Conservation (phyloP, 495 filamentous ascomycete genomes). For the Aspergillus olivimuriae region DNA sequence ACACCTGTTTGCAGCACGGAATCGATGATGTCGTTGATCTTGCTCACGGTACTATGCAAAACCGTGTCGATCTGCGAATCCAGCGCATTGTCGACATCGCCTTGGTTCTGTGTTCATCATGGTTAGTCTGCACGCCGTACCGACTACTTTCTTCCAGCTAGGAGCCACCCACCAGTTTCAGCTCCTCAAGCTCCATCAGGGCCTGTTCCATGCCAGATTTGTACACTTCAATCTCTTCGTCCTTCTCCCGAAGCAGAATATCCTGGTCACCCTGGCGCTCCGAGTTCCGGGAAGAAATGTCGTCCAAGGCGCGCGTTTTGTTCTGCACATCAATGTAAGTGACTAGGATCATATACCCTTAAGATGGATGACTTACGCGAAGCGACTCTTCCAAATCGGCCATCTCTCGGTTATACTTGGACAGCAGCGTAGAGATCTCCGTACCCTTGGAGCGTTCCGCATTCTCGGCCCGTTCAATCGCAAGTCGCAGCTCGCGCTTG, state of each 20-base stretch:
- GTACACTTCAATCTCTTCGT: conserved; percentile 94
- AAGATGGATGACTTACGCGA: conserved; percentile 38
- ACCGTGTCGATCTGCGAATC: conserved; percentile 89
- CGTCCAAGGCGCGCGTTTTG: conserved; percentile 86
- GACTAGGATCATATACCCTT: not conserved
- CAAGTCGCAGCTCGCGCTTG: conserved; percentile 92
- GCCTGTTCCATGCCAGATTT: conserved; percentile 97
- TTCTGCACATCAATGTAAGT: conserved; percentile 33
- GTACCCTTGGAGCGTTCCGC: conserved; percentile 86
- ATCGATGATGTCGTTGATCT: conserved; percentile 97
- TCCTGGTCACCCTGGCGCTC: conserved; percentile 85
- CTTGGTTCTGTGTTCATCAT: conserved; percentile 42
- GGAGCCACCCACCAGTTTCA: conserved; percentile 49
- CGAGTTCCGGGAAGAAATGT: conserved; percentile 64
- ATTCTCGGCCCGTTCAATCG: conserved; percentile 87
- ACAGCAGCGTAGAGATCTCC: conserved; percentile 87
- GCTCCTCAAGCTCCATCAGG: conserved; percentile 80
- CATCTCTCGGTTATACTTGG: conserved; percentile 95
- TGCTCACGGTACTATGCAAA: conserved; percentile 74
- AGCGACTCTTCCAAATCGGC: conserved; percentile 90
- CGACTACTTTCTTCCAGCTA: no score
- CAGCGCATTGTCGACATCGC: conserved; percentile 71
- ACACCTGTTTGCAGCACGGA: conserved; percentile 92
- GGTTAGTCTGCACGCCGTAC: no score
- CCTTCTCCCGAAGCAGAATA: conserved; percentile 77